Evolutionary conservation across 78 protist genomes (phyloP).

Genomic region (Chrysochromulina tobinii): DNA sequence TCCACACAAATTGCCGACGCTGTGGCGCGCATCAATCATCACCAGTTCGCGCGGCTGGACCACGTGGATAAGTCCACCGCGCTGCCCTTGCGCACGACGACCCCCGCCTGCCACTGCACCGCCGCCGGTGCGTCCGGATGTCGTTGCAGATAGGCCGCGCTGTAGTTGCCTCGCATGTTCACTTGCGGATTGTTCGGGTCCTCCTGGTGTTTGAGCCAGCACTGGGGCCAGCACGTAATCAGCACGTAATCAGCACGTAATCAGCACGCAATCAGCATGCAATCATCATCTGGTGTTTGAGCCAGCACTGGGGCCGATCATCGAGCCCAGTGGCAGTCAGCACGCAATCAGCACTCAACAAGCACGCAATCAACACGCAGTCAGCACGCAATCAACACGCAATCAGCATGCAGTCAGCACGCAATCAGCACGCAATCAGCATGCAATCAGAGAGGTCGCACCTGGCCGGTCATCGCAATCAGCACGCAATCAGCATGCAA

Average conservation of each 20-base stretch:
- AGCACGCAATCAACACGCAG: too few relatives aligned
- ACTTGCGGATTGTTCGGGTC: background rate
- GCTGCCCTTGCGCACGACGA: background rate
- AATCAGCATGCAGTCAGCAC: too few relatives aligned
- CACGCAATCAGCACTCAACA: too few relatives aligned
- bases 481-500: too few relatives aligned
- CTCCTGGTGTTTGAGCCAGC: conserved; percentile 25
- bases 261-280: too few relatives aligned
- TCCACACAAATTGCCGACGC: too few relatives aligned
- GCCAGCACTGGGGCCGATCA: background rate
- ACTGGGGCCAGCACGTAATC: background rate
- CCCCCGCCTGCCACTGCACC: conserved; percentile 8
- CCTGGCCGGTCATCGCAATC: background rate
- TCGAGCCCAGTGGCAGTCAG: too few relatives aligned
- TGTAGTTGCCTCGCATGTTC: background rate
- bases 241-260: too few relatives aligned
- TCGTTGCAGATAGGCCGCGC: background rate
- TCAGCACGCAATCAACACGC: too few relatives aligned
- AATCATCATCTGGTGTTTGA: background rate
- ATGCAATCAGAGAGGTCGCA: too few relatives aligned
- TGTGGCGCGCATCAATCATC: background rate
- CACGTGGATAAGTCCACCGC: background rate
- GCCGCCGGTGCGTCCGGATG: background rate
- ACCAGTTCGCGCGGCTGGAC: conserved; percentile 4
- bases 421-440: too few relatives aligned